Conservation (phyloP, 768 basidiomycete genomes). For the Coprinellus micaceus region DNA sequence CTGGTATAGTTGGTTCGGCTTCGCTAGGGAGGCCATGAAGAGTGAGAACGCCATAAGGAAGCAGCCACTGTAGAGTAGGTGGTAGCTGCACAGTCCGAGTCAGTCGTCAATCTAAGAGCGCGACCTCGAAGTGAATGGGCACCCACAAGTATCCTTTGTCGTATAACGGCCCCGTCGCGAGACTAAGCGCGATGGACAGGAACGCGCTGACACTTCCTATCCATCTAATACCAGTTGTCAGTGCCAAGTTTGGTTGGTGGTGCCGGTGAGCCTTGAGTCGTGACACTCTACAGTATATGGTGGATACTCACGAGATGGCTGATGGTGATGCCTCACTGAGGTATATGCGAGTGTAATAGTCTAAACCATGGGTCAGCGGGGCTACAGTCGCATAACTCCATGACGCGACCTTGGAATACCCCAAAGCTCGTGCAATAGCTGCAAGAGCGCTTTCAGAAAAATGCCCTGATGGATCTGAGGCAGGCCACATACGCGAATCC, state of each 20-base stretch:
- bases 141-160: slow-evolving; percentile 28
- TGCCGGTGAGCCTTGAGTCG: too few relatives aligned
- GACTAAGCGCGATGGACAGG: slow-evolving; percentile 21
- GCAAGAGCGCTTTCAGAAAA: not conserved
- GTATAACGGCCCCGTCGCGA: slow-evolving; percentile 23
- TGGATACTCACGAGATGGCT: slow-evolving; percentile 19
- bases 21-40: slow-evolving; percentile 29
- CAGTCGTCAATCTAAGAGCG: not conserved
- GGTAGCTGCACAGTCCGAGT: slow-evolving; percentile 17
- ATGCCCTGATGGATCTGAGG: not conserved
- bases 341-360: slow-evolving; percentile 24
- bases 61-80: slow-evolving; percentile 26
- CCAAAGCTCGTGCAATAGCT: slow-evolving; percentile 26
- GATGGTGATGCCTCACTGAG: slow-evolving; percentile 18
- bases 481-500: not conserved
- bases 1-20: slow-evolving; percentile 28
- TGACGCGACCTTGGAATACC: slow-evolving; percentile 18
- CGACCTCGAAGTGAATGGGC: not conserved
- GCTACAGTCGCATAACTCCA: too few relatives aligned
- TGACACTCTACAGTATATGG: too few relatives aligned
- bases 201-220: slow-evolving; percentile 26
- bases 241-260: too few relatives aligned
- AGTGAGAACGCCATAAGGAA: slow-evolving; percentile 27
- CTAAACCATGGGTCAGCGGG: slow-evolving; percentile 6
- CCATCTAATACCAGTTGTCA: slow-evolving; percentile 23